Evolutionary conservation across 176 grass and related monocot genomes (phyloP), one percentile per base, ranked within the genome.

Genomic region (Raddia guianensis): DNA sequence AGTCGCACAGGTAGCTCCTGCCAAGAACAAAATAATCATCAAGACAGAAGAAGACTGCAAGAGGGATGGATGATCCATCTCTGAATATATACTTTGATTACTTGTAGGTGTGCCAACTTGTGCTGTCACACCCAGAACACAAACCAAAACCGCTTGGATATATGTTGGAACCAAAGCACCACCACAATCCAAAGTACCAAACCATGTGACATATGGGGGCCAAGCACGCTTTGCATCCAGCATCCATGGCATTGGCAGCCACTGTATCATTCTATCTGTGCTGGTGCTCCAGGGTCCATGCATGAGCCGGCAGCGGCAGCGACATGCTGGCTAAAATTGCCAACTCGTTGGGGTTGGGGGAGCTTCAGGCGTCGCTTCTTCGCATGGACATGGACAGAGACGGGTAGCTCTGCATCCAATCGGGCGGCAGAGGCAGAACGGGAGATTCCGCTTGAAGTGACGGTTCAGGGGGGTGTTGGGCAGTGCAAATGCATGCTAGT

Each of bases 361-460:
- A 8, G 32, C 7, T 63, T 37, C 61, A 32, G 20, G 58, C 58
- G 58, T 32, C 20, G 58, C 58, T 11, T 20, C 20, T 61, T 32
- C 12, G 13, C 12, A 43, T 66, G 14, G 63, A 18, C 12, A 43
- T 66, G 14, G 63, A 18, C 15, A 5, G 70, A 35, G 0, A 59
- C 8, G 3, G n/a, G 13, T 7, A 9, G 69, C 33, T 73, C 72
- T 47, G 33, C 19, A 65, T 40, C 81, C 50, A 9, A 16, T 54
- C 37, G 11, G 49, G 50, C 45, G 8, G 2, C 49, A 45, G 34
- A 59, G 72, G 12, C 73, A 35, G 49, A 52, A 84, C 73, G 15
- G 44, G 43, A 47, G 43, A 49, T 33, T 58, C 81, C 15, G 27
- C 14, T 84, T 84, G 40, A 68, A 49, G 20, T 58, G 82, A 68